These are phyloP conservation scores for Globisporangium uncinulatum DNA, from an alignment of 352 stramenopile genomes.

Conservation along the genomic window DNA sequence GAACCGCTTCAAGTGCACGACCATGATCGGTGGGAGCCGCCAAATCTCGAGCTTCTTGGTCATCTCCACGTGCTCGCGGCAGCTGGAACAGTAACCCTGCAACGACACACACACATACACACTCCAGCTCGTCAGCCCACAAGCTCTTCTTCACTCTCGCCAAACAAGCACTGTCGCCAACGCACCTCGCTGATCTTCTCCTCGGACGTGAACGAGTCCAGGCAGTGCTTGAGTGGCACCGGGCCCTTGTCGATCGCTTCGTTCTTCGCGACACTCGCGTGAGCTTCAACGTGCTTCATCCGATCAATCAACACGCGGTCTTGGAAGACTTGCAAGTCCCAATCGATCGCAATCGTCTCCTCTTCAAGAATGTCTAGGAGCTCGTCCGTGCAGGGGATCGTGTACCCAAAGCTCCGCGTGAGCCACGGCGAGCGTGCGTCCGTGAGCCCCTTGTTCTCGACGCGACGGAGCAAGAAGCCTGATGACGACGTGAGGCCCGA, in stretches of 20 bases:
- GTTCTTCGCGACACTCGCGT: constrained; percentile 78
- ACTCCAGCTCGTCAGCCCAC: background rate
- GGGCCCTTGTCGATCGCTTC: constrained; percentile 85
- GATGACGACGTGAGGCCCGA: constrained; percentile 62
- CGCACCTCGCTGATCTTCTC: constrained; percentile 80
- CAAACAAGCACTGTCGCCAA: background rate
- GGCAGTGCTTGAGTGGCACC: constrained; percentile 73
- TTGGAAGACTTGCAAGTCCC: constrained; percentile 81
- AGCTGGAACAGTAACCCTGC: constrained; percentile 95
- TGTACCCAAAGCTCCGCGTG: constrained; percentile 71
- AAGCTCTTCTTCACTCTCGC: background rate
- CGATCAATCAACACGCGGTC: constrained; percentile 76
- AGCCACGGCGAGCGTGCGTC: constrained; percentile 77
- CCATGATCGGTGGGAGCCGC: constrained; percentile 95
- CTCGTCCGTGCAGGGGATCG: constrained; percentile 73
- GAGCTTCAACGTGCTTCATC: constrained; percentile 81
- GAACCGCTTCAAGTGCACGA: constrained; percentile 99
- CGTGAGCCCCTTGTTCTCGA: constrained; percentile 80
- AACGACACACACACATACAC: background rate
- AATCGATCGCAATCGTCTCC: constrained; percentile 85
- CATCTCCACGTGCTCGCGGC: constrained; percentile 92
- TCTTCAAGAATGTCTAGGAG: constrained; percentile 79
- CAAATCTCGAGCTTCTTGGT: constrained; percentile 99
- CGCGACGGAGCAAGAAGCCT: constrained; percentile 73
- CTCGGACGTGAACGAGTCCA: constrained; percentile 82